A percentile compares a stretch with the other conserved stretches of the same genome.
Conservation (phyloP, 2,329 filamentous ascomycete species). For the Fusarium irregulare region DNA sequence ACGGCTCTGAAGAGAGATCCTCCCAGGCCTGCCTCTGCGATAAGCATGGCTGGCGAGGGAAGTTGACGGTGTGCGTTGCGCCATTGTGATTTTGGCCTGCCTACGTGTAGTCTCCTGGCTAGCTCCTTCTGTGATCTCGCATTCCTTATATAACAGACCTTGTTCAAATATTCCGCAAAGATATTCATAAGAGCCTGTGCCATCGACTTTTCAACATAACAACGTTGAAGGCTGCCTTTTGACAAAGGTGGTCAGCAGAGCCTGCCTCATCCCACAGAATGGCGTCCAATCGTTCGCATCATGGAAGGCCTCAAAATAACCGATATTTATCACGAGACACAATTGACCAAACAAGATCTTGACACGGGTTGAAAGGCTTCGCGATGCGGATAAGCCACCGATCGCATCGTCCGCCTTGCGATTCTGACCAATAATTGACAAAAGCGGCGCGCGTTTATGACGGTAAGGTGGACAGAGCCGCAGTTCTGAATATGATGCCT, state of each 20-base stretch:
- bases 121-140: background rate
- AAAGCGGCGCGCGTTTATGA: background rate
- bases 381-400: accelerated
- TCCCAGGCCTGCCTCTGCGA: accelerated
- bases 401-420: background rate
- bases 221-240: accelerated
- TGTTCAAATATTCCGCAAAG: background rate
- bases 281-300: background rate
- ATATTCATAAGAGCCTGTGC: background rate
- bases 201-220: too few relatives aligned
- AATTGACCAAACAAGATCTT: accelerated
- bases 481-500: background rate
- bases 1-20: accelerated
- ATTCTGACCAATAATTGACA: background rate
- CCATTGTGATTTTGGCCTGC: background rate
- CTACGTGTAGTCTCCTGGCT: background rate
- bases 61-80: background rate
- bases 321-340: background rate
- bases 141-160: background rate
- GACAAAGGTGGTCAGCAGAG: background rate
- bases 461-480: background rate
- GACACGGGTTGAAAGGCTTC: background rate
- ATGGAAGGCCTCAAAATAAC: background rate
- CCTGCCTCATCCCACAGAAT: background rate
- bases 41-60: too few relatives aligned